These are phyloP conservation scores for Flueggea neowawraea DNA, from an alignment of 441 rosid genomes.

Conservation along the genomic window DNA sequence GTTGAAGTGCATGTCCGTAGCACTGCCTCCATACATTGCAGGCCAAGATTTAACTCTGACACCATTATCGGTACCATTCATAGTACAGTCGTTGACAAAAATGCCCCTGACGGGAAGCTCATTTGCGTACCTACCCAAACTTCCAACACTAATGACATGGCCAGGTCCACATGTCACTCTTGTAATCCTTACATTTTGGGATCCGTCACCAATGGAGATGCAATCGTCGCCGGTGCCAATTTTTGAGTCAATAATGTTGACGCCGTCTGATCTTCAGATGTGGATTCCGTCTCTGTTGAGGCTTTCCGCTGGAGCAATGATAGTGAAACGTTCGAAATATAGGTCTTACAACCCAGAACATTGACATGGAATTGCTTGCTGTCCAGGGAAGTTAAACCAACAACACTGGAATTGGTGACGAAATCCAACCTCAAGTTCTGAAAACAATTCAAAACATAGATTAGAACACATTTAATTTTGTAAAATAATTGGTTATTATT, in stretches of 20 bases:
- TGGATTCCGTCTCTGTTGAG: slow-evolving; percentile 10
- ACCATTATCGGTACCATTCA: slow-evolving; percentile 21
- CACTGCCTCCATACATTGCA: slow-evolving; percentile 22
- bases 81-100: slow-evolving; percentile 14
- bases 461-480: background rate
- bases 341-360: slow-evolving; percentile 4
- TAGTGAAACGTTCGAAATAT: background rate
- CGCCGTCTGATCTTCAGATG: background rate
- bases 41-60: slow-evolving; percentile 49
- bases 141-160: slow-evolving; percentile 33
- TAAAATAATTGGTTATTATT: no score
- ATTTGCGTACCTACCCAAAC: slow-evolving; percentile 25
- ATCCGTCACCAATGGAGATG: slow-evolving; percentile 25
- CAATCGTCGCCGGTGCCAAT: slow-evolving; percentile 28
- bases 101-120: slow-evolving; percentile 23
- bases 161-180: slow-evolving; percentile 13
- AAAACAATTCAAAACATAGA: background rate
- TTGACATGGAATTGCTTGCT: slow-evolving; percentile 10
- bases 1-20: slow-evolving; percentile 32
- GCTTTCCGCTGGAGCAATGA: background rate
- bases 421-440: slow-evolving; percentile 42
- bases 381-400: slow-evolving; percentile 3
- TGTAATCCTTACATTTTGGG: background rate
- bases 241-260: background rate
- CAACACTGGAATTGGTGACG: background rate